A percentile compares a stretch with the other conserved stretches of the same genome.
Conservation (phyloP, 306 rosid genomes). For the Trifolium repens region DNA sequence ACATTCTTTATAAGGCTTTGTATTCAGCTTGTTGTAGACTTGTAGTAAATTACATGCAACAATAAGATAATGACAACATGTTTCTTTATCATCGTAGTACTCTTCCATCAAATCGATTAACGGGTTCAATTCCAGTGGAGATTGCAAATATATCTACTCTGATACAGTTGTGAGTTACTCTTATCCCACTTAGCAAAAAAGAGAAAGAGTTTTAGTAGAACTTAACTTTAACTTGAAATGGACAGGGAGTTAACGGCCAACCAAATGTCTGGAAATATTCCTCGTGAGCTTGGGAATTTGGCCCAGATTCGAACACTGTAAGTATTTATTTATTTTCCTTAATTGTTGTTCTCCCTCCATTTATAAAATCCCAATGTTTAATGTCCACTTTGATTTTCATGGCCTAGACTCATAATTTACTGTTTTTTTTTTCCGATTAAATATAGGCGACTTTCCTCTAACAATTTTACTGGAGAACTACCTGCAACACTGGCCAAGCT, state of each 20-base stretch:
- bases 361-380: constrained; percentile 18
- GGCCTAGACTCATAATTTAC: neutral
- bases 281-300: constrained; percentile 4
- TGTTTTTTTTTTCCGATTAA: neutral
- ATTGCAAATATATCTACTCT: constrained; percentile 70
- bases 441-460: constrained; percentile 58
- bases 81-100: constrained; percentile 50
- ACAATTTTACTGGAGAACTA: constrained; percentile 66
- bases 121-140: constrained; percentile 71
- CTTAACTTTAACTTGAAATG: constrained; percentile 17
- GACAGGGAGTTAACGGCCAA: neutral
- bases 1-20: too few relatives aligned
- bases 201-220: neutral
- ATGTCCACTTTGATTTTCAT: neutral
- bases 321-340: constrained; percentile 1
- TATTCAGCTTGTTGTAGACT: neutral
- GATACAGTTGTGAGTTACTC: constrained; percentile 58
- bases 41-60: neutral
- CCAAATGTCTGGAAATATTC: constrained; percentile 12
- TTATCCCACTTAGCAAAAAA: neutral
- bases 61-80: neutral
- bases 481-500: constrained; percentile 60
- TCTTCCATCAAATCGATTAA: constrained; percentile 62
- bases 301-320: constrained; percentile 3
- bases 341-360: neutral